Evolutionary conservation across 2,329 filamentous ascomycete genomes (phyloP).

Genomic region (Tothia fuscella): DNA sequence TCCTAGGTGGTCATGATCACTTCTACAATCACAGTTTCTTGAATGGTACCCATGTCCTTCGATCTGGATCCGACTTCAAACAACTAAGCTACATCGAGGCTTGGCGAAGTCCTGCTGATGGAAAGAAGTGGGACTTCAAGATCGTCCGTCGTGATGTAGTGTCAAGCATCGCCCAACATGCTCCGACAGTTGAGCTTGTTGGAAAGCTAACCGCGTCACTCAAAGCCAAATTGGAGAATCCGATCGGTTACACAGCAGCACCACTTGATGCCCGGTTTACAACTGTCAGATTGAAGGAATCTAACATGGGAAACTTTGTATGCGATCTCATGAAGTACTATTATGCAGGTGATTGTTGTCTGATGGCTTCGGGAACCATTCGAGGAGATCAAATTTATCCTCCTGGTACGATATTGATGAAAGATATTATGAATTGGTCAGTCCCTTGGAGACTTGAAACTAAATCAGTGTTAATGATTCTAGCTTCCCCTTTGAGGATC

Average conservation of each 20-base stretch:
- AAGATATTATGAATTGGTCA: slow-evolving; percentile 67
- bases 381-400: slow-evolving; percentile 82
- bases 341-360: slow-evolving; percentile 65
- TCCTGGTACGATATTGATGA: slow-evolving; percentile 62
- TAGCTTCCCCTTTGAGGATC: slow-evolving; percentile 79
- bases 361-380: slow-evolving; percentile 80
- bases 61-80: slow-evolving; percentile 85
- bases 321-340: slow-evolving; percentile 83
- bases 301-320: slow-evolving; percentile 81
- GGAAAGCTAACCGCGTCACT: slow-evolving; percentile 59
- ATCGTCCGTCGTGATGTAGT: slow-evolving; percentile 66
- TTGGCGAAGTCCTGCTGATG: slow-evolving; percentile 40
- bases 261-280: slow-evolving; percentile 79
- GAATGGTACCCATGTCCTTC: slow-evolving; percentile 71
- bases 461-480: slow-evolving; percentile 8
- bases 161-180: slow-evolving; percentile 53
- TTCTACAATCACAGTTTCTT: slow-evolving; percentile 69
- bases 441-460: neutral
- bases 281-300: slow-evolving; percentile 65
- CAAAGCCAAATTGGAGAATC: slow-evolving; percentile 65
- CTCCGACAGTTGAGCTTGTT: slow-evolving; percentile 49
- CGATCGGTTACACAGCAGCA: slow-evolving; percentile 69
- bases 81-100: slow-evolving; percentile 81
- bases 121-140: slow-evolving; percentile 60
- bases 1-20: slow-evolving; percentile 83